A percentile compares a stretch with the other conserved stretches of the same genome.
These are phyloP conservation scores for Fusarium dlaminii DNA, from an alignment of 2,329 filamentous ascomycete species.

Conservation along the genomic window DNA sequence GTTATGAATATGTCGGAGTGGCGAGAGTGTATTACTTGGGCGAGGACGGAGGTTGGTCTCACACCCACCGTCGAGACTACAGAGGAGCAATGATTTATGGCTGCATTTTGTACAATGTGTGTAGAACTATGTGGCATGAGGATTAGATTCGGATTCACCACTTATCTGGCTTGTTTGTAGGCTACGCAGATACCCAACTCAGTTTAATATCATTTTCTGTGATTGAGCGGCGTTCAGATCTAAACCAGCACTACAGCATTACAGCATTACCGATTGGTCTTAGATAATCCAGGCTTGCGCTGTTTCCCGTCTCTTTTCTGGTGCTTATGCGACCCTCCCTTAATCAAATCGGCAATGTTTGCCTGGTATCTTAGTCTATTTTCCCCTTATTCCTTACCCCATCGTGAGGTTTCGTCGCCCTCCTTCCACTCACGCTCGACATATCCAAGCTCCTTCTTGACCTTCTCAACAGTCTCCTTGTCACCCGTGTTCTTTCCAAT, in stretches of 20 bases:
- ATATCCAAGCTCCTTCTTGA: conserved; percentile 89
- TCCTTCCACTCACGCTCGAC: conserved; percentile 84
- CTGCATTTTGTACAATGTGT: neutral
- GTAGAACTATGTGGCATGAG: neutral
- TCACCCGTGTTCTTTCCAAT: conserved; percentile 95
- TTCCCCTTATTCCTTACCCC: conserved; percentile 64
- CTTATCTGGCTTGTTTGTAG: neutral
- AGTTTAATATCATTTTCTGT: neutral
- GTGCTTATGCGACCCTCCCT: neutral
- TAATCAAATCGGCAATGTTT: neutral
- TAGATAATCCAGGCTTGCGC: neutral
- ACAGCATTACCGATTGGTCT: neutral
- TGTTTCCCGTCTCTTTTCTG: neutral
- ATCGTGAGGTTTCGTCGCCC: conserved; percentile 84
- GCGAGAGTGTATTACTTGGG: conserved; percentile 34
- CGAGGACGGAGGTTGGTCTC: conserved; percentile 29
- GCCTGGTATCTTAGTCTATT: conserved; percentile 29
- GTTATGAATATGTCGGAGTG: conserved; percentile 21
- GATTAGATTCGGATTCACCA: neutral
- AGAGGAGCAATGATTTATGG: neutral
- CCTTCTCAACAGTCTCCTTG: conserved; percentile 77
- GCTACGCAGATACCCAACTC: conserved; percentile 1
- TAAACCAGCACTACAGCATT: neutral
- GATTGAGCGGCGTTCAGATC: neutral
- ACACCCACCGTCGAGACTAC: neutral